phyloP scores from a whole-genome alignment of 2,329 filamentous ascomycete genomes.

The Arthrobotrys sinensis region DNA sequence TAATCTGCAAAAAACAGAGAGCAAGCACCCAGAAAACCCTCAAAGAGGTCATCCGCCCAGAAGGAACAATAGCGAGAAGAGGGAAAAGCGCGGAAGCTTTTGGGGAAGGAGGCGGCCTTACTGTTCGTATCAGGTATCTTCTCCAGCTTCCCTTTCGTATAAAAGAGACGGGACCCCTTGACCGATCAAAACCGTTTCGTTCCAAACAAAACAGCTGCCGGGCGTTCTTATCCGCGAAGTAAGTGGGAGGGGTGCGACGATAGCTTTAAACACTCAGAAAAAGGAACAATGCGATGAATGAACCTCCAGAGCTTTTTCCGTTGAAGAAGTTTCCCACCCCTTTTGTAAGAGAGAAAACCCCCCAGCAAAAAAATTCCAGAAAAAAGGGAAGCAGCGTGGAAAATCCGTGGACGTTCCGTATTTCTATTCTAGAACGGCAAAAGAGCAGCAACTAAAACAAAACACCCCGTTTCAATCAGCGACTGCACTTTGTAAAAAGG shows the following conservation, averaged over 20 bases:
- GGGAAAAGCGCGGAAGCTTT: constrained; percentile 12
- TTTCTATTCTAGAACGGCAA: constrained; percentile 32
- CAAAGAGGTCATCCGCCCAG: constrained; percentile 31
- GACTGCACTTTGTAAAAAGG: constrained; percentile 17
- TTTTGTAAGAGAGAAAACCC: constrained; percentile 1
- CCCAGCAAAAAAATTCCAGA: neutral
- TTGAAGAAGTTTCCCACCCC: constrained; percentile 11
- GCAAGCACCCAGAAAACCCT: constrained; percentile 41
- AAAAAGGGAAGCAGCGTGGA: constrained; percentile 6
- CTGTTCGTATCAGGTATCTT: constrained; percentile 42
- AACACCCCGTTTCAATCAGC: constrained; percentile 28
- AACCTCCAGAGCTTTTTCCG: constrained; percentile 12
- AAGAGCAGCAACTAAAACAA: constrained; percentile 26
- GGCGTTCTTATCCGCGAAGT: constrained; percentile 20
- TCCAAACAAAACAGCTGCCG: constrained; percentile 32
- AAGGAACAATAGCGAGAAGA: constrained; percentile 21
- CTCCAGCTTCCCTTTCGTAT: constrained; percentile 42
- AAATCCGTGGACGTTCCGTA: constrained; percentile 21
- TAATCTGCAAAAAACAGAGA: constrained; percentile 56
- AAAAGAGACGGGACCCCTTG: constrained; percentile 19
- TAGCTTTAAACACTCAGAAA: constrained; percentile 28
- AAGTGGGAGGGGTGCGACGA: neutral
- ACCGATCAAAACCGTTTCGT: constrained; percentile 34
- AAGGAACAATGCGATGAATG: constrained; percentile 26
- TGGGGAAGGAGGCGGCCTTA: constrained; percentile 20